These are phyloP conservation scores for Solanum hybrid DNA, from an alignment of 305 asterid genomes.

Conservation along the genomic window DNA sequence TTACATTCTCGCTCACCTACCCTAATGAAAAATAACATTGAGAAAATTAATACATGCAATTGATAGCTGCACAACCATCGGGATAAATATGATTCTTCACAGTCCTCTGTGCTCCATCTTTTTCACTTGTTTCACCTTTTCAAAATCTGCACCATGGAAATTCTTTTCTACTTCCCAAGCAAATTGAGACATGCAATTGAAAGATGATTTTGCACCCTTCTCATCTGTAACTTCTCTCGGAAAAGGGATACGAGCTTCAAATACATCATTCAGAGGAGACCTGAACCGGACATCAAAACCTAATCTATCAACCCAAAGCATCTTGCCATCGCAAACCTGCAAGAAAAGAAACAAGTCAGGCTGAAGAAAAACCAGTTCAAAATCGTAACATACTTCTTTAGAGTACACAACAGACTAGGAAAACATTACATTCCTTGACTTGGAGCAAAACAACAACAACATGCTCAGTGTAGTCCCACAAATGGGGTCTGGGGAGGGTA, in stretches of 20 bases:
- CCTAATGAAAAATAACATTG: not conserved
- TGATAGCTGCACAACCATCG: not conserved
- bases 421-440: not conserved
- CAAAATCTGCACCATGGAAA: conserved; percentile 41
- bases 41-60: not conserved
- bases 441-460: not conserved
- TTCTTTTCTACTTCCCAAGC: conserved; percentile 97
- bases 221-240: conserved; percentile 82
- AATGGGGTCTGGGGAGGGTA: not conserved
- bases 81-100: not conserved
- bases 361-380: not conserved
- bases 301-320: conserved; percentile 91
- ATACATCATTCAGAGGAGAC: conserved; percentile 46
- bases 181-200: conserved; percentile 90
- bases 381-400: not conserved
- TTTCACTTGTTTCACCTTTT: conserved; percentile 61
- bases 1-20: not conserved
- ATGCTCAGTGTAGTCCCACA: not conserved
- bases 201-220: conserved; percentile 92
- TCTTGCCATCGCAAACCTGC: conserved; percentile 74
- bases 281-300: conserved; percentile 72
- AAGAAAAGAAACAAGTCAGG: not conserved
- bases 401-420: not conserved
- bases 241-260: conserved; percentile 87
- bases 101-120: conserved; percentile 28